Conservation (phyloP, 345 rosid genomes). For the Pistacia integerrima region DNA sequence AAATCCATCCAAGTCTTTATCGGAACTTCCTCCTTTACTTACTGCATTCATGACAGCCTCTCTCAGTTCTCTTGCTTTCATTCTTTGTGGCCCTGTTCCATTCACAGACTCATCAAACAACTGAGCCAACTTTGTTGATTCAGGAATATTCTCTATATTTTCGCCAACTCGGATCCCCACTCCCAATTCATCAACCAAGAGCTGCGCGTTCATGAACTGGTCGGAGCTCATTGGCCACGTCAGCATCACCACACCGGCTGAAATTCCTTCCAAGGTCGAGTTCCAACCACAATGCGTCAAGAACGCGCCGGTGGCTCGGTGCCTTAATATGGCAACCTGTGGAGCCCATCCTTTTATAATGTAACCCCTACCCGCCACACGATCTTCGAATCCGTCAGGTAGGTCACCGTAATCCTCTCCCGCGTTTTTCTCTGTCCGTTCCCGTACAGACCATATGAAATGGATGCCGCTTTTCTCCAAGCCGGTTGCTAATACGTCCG, state of each 20-base stretch:
- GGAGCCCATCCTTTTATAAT: conserved; percentile 24
- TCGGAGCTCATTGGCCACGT: conserved; percentile 51
- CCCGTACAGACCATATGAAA: conserved; percentile 9
- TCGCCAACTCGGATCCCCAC: conserved; percentile 41
- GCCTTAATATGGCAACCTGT: conserved; percentile 20
- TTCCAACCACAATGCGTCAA: conserved; percentile 27
- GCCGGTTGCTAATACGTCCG: conserved; percentile 11
- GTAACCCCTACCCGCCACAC: conserved; percentile 15
- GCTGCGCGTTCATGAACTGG: conserved; percentile 33
- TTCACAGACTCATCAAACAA: conserved; percentile 30
- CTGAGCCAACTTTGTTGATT: conserved; percentile 31
- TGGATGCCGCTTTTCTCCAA: conserved; percentile 21
- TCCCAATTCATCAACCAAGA: conserved; percentile 34
- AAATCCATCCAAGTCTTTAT: conserved; percentile 31
- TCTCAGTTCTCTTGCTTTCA: conserved; percentile 22
- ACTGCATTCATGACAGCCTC: conserved; percentile 24
- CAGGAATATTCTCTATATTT: conserved; percentile 30
- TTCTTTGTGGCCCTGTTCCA: conserved; percentile 11
- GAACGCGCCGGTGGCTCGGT: conserved; percentile 24
- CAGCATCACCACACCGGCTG: conserved; percentile 40
- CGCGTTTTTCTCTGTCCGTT: background rate
- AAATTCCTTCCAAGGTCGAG: conserved; percentile 31
- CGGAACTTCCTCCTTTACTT: conserved; percentile 35
- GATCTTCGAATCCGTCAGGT: conserved; percentile 15
- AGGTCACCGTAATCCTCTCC: background rate